A percentile compares a stretch with the other conserved stretches of the same genome.
phyloP scores from a whole-genome alignment of 1,284 basidiomycete species.

The Schizopora paradoxa region DNA sequence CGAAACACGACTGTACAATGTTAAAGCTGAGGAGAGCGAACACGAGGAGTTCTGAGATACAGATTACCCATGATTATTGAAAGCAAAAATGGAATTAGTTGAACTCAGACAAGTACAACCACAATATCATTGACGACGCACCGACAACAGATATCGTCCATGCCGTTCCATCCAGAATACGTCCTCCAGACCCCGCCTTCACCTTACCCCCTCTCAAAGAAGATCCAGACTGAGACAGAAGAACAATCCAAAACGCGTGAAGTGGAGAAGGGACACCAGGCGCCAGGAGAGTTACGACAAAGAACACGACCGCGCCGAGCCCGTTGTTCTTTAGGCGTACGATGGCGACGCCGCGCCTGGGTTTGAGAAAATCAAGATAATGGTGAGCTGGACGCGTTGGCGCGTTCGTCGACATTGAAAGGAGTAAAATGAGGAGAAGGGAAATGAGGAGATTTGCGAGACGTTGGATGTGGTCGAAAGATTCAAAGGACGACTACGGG shows the following conservation, averaged over 20 bases:
- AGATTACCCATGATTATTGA: neutral
- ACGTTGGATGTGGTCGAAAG: no score
- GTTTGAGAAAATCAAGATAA: constrained; percentile 18
- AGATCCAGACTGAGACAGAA: no score
- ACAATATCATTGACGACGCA: neutral
- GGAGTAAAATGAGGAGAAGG: no score
- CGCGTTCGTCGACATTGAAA: no score
- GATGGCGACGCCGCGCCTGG: constrained; percentile 14
- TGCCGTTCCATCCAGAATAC: neutral
- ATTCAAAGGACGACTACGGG: no score
- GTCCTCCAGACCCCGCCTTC: neutral
- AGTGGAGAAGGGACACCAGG: constrained; percentile 13
- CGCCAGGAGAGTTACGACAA: constrained; percentile 12
- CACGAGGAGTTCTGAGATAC: constrained; percentile 10
- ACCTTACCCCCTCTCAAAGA: no score
- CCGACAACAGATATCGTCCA: constrained; percentile 14
- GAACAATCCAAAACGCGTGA: constrained; percentile 10
- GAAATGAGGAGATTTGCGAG: no score
- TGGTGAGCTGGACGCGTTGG: no score
- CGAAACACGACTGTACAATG: constrained; percentile 15
- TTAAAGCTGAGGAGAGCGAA: constrained; percentile 11
- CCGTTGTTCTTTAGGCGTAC: constrained; percentile 15
- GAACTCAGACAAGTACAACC: neutral
- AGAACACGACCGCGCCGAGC: constrained; percentile 11
- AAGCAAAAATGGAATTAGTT: neutral